Base-by-base conservation (phyloP, 352 stramenopile genomes). In the Phytopythium helicoides region DNA sequence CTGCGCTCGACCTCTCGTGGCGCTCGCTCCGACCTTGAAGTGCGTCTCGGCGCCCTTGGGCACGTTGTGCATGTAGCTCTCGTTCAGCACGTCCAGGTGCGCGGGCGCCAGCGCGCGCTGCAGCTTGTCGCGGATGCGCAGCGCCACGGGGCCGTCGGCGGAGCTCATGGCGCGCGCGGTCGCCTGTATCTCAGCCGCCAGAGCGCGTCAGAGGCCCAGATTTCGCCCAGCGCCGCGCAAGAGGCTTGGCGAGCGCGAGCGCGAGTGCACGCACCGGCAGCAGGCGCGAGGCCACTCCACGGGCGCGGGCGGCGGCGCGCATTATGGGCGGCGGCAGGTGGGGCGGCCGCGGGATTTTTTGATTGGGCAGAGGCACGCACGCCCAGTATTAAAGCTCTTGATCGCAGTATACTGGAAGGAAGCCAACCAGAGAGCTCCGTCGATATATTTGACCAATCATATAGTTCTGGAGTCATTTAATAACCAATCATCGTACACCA, bases 61-160 rank as follows among this genome's bases (percentile, higher is more conserved):
- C 31, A 98, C 94, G 60, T 96, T 98, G 78, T 98, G 94, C 86
- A 96, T 97, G 68, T 97, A 82, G 49, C 84, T 97, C 73, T 98
- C 94, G 64, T 98, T 98, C 26, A 92, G 70, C 26, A 98, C 86
- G 58, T 97, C 80, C 51, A 96, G 48, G 54, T 95, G 72, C 47
- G 60, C 21, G 15, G 86, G 86, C 38, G 51, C 14, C 41, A 96
- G 91, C 11, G 81, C 77, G 6, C 49, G 54, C 38, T 59, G 36
- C 39, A 93, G 63, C 62, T 94, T 94, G 40, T 75, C 64, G 36
- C 67, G 76, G 54, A 93, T 93, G 44, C 76, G 73, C 26, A 55
- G 64, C 19, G 73, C 75, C 19, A 91, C 71, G 8, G 80, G 76
- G 0, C 80, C 82, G 12, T 52, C 12, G n/a, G 50, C 50, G 35